A percentile compares a stretch with the other conserved stretches of the same genome.
phyloP scores from a whole-genome alignment of 371 early-diverging fungal genomes.

The Rhizopus sp. region DNA sequence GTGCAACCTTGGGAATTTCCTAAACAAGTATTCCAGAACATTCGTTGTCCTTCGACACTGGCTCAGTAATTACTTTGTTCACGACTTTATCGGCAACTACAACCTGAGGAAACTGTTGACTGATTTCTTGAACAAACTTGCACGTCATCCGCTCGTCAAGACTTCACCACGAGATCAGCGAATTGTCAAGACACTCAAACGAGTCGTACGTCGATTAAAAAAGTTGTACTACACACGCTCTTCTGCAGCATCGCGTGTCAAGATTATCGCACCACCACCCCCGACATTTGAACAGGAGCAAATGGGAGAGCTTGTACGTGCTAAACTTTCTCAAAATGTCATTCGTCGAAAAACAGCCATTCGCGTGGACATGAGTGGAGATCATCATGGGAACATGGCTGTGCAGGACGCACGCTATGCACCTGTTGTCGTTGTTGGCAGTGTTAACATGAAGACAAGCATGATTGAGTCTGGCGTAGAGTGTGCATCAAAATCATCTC shows the following conservation, averaged over 20 bases:
- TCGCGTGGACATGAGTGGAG: slow-evolving; percentile 27
- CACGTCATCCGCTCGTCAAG: slow-evolving; percentile 47
- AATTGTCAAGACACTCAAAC: slow-evolving; percentile 57
- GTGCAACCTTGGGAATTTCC: neutral
- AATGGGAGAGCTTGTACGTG: slow-evolving; percentile 34
- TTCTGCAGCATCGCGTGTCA: slow-evolving; percentile 26
- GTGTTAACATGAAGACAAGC: slow-evolving; percentile 21
- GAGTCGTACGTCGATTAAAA: slow-evolving; percentile 51
- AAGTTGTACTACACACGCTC: slow-evolving; percentile 38
- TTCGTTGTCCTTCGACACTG: slow-evolving; percentile 72
- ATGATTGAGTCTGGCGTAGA: slow-evolving; percentile 21
- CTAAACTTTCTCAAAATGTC: slow-evolving; percentile 28
- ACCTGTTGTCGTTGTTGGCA: slow-evolving; percentile 38
- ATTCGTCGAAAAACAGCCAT: slow-evolving; percentile 28
- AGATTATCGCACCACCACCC: slow-evolving; percentile 37
- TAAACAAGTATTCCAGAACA: slow-evolving; percentile 38
- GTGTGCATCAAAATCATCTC: slow-evolving; percentile 5
- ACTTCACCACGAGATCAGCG: slow-evolving; percentile 56
- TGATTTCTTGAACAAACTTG: slow-evolving; percentile 44
- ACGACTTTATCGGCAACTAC: slow-evolving; percentile 59
- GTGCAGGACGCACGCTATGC: slow-evolving; percentile 38
- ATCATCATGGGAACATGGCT: slow-evolving; percentile 39
- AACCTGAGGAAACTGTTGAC: slow-evolving; percentile 48
- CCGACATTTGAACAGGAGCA: slow-evolving; percentile 34
- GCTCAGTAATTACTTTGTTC: slow-evolving; percentile 67